These are phyloP conservation scores for Hypomyces perniciosus DNA, from an alignment of 2,329 filamentous ascomycete species.

Conservation along the genomic window DNA sequence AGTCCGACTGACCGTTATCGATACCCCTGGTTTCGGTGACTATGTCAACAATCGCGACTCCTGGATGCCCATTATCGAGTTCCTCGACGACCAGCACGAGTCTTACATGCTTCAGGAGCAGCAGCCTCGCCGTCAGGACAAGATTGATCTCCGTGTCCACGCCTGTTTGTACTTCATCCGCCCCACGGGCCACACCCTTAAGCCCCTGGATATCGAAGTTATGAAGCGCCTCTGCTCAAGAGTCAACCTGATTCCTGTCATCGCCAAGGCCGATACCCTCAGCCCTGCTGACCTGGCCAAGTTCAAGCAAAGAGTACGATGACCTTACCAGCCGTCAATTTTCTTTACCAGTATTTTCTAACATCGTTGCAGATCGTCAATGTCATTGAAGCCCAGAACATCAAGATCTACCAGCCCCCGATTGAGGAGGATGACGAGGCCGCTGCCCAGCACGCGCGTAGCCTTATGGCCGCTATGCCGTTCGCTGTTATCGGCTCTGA, in stretches of 20 bases:
- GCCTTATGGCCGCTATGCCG: slow-evolving; percentile 93
- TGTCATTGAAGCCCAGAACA: slow-evolving; percentile 96
- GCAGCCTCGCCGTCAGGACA: slow-evolving; percentile 94
- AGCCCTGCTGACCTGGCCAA: slow-evolving; percentile 85
- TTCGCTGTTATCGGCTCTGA: slow-evolving; percentile 98
- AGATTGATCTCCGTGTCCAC: slow-evolving; percentile 98
- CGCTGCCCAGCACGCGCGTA: slow-evolving; percentile 88
- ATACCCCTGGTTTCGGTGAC: slow-evolving; percentile 98
- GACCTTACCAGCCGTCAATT: background rate
- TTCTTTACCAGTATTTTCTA: slow-evolving; percentile 17
- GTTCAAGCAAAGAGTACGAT: slow-evolving; percentile 88
- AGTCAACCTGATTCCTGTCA: slow-evolving; percentile 96
- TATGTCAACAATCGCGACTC: slow-evolving; percentile 99
- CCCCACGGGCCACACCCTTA: slow-evolving; percentile 95
- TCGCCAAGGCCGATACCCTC: slow-evolving; percentile 97
- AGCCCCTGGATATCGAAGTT: slow-evolving; percentile 98
- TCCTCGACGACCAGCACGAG: slow-evolving; percentile 99
- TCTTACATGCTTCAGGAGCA: slow-evolving; percentile 99
- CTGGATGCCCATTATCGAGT: slow-evolving; percentile 99
- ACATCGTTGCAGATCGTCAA: slow-evolving; percentile 65
- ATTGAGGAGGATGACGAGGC: slow-evolving; percentile 98
- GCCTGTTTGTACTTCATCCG: slow-evolving; percentile 99
- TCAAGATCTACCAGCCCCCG: slow-evolving; percentile 98
- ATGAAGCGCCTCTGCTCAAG: slow-evolving; percentile 99
- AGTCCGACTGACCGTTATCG: slow-evolving; percentile 98